These are phyloP conservation scores for Calocera cornea DNA, from an alignment of 768 basidiomycete species.

Conservation along the genomic window DNA sequence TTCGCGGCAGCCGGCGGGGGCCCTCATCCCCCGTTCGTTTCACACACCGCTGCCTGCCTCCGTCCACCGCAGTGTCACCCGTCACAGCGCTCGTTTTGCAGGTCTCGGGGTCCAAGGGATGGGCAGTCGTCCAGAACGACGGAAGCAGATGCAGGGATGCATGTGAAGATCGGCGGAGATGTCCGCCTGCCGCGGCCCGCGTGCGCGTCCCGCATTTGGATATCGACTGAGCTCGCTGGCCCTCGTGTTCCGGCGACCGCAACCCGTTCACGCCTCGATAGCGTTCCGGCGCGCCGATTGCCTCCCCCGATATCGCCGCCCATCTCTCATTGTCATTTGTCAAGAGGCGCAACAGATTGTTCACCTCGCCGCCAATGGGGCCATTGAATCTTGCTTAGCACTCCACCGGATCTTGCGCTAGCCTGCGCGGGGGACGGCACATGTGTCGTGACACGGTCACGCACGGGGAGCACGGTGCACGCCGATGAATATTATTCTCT, in stretches of 20 bases:
- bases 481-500: neutral
- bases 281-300: neutral
- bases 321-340: neutral
- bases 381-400: neutral
- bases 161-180: conserved; percentile 6
- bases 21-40: neutral
- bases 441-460: neutral
- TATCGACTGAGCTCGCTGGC: conserved; percentile 2
- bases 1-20: neutral
- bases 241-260: conserved; percentile 4
- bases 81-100: neutral
- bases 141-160: neutral
- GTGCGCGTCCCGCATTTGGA: neutral
- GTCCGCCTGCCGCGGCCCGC: neutral
- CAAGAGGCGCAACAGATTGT: neutral
- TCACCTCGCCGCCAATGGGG: neutral
- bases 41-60: neutral
- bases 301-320: neutral
- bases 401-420: conserved; percentile 3
- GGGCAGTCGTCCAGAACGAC: neutral
- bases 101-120: neutral
- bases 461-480: too few relatives aligned
- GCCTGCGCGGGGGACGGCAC: neutral
- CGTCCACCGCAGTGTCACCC: neutral
- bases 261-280: neutral